A percentile compares a stretch with the other conserved stretches of the same genome.
phyloP scores from a whole-genome alignment of 257 asterid genomes.

The Jaltomata sinuosa region DNA sequence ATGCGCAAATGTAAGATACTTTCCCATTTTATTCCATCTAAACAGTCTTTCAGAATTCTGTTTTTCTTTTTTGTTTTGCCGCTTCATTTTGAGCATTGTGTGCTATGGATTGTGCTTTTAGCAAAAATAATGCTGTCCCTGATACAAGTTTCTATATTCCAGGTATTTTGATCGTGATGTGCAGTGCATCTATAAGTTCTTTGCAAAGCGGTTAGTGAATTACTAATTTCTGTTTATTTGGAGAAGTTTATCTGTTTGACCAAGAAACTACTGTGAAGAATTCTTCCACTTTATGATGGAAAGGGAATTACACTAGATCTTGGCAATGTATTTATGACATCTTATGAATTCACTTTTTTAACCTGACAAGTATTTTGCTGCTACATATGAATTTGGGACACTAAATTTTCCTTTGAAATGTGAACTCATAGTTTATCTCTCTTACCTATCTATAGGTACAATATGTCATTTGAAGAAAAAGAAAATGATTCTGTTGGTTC shows the following conservation, averaged over 20 bases:
- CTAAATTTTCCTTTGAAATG: background rate
- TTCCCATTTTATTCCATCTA: background rate
- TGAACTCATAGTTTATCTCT: background rate
- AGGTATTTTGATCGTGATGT: constrained; percentile 97
- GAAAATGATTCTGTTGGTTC: constrained; percentile 38
- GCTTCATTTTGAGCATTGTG: background rate
- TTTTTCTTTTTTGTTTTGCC: background rate
- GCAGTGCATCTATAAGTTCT: constrained; percentile 83
- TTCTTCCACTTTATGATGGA: background rate
- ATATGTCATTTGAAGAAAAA: constrained; percentile 48
- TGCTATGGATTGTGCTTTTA: background rate
- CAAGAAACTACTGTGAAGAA: background rate
- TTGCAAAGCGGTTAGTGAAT: constrained; percentile 59
- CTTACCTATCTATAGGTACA: constrained; percentile 36
- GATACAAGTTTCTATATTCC: background rate
- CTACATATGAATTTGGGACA: background rate
- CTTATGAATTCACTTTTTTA: background rate
- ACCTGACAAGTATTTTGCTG: background rate
- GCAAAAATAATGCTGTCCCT: background rate
- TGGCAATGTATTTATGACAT: background rate
- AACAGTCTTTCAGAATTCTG: background rate
- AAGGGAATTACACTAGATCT: no score
- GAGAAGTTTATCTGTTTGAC: background rate
- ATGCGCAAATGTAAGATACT: constrained; percentile 65
- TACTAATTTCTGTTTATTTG: background rate